Percentiles rank a stretch among this genome's conserved stretches.
phyloP scores from a whole-genome alignment of 306 rosid genomes.

The Cicer cuneatum region DNA sequence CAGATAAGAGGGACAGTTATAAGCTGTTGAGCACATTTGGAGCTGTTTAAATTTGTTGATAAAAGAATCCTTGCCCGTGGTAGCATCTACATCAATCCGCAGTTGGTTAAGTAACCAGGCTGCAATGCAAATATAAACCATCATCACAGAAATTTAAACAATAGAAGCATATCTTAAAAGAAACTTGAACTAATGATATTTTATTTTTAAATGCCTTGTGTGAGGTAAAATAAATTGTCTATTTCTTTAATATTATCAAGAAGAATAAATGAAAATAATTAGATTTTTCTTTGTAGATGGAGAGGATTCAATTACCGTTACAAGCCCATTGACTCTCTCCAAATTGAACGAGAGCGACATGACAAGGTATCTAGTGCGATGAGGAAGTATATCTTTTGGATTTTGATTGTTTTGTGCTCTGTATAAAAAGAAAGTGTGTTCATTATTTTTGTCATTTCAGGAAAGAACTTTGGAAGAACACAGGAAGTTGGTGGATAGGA shows the following conservation, averaged over 20 bases:
- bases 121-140: background rate
- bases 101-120: background rate
- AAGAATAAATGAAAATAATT: background rate
- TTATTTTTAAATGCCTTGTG: background rate
- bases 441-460: slow-evolving; percentile 50
- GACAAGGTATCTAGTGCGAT: slow-evolving; percentile 61
- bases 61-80: background rate
- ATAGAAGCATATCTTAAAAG: background rate
- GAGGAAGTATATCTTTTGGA: background rate
- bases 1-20: background rate
- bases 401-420: background rate
- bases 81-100: background rate
- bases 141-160: background rate
- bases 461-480: slow-evolving; percentile 58
- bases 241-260: slow-evolving; percentile 3
- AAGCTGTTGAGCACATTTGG: background rate
- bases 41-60: background rate
- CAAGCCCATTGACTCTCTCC: slow-evolving; percentile 65
- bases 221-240: background rate
- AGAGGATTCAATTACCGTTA: slow-evolving; percentile 61
- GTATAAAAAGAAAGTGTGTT: background rate
- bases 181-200: slow-evolving; percentile 4
- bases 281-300: slow-evolving; percentile 59
- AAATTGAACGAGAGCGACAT: slow-evolving; percentile 62
- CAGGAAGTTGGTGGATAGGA: slow-evolving; percentile 65